phyloP scores from a whole-genome alignment of 2,329 filamentous ascomycete species.

The Sarocladium oryzae region DNA sequence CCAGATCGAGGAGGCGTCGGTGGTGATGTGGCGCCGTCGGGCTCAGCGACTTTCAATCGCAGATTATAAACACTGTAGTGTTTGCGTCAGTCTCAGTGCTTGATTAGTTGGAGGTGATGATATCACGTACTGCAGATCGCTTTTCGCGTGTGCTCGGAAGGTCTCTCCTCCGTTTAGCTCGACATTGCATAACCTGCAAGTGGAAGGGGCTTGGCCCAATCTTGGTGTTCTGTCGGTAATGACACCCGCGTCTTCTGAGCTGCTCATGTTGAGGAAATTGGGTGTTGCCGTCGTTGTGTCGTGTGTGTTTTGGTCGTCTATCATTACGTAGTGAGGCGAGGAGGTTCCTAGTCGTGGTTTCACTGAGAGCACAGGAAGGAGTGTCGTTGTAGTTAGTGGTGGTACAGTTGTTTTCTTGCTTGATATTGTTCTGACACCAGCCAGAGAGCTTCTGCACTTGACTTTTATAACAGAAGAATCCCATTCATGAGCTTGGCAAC shows the following conservation, averaged over 20 bases:
- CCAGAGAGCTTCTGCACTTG: too few species aligned
- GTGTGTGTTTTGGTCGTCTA: neutral
- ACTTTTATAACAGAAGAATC: neutral
- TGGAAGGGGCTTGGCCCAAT: neutral
- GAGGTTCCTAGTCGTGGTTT: neutral
- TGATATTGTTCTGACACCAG: too few species aligned
- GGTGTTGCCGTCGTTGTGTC: neutral
- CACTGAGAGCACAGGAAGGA: too few species aligned
- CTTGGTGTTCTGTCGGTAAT: neutral
- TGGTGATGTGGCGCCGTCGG: slow-evolving; percentile 1
- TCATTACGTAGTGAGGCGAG: neutral
- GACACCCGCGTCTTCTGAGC: neutral
- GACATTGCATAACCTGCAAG: slow-evolving; percentile 2
- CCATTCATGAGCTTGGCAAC: neutral
- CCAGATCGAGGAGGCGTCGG: neutral
- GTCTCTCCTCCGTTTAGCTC: neutral
- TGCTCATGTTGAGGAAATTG: neutral
- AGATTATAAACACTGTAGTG: slow-evolving; percentile 10
- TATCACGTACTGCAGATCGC: neutral
- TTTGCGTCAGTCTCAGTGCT: neutral
- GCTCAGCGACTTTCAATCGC: slow-evolving; percentile 8
- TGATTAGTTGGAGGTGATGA: neutral
- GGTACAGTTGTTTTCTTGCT: too few species aligned
- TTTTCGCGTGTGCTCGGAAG: slow-evolving; percentile 4
- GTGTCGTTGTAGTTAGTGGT: too few species aligned